Percentiles rank a stretch among this genome's conserved stretches.
Evolutionary conservation across 192 early-diverging fungal species (phyloP).

Genomic region (Backusella australiensis): DNA sequence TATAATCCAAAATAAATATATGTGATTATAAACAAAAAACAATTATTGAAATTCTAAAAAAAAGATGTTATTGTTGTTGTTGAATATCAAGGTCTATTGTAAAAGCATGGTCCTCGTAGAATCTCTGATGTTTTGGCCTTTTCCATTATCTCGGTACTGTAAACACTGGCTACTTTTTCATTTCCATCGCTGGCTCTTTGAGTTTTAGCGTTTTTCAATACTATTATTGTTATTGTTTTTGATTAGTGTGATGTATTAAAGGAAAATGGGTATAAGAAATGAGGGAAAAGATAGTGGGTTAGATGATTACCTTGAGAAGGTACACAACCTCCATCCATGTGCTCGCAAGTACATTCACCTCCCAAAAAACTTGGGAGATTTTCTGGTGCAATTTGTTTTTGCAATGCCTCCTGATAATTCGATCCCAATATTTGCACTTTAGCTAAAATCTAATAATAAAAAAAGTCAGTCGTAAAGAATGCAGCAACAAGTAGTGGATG

Average conservation of each 20-base stretch:
- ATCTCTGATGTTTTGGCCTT: constrained; percentile 14
- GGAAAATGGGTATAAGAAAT: not conserved
- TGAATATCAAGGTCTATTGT: not conserved
- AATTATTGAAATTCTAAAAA: not conserved
- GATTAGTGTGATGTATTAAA: not conserved
- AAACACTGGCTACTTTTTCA: constrained; percentile 19
- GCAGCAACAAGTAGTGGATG: not conserved
- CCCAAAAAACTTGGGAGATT: constrained; percentile 74
- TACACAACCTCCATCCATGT: constrained; percentile 67
- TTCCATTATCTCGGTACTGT: constrained; percentile 32
- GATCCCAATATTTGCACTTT: constrained; percentile 66
- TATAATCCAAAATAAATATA: constrained; percentile 3
- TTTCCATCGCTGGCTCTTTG: constrained; percentile 11
- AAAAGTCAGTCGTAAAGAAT: not conserved
- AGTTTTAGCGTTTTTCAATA: constrained; percentile 21
- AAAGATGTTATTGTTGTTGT: not conserved
- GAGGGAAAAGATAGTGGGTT: not conserved
- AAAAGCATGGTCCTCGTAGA: constrained; percentile 8
- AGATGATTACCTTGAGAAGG: constrained; percentile 33
- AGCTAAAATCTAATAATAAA: constrained; percentile 38
- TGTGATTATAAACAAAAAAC: constrained; percentile 3
- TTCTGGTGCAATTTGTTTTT: constrained; percentile 64
- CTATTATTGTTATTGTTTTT: not conserved
- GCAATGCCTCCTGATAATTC: constrained; percentile 54
- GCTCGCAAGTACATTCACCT: constrained; percentile 67